These are phyloP conservation scores for Cercophora samala DNA, from an alignment of 495 filamentous ascomycete genomes.

Conservation along the genomic window DNA sequence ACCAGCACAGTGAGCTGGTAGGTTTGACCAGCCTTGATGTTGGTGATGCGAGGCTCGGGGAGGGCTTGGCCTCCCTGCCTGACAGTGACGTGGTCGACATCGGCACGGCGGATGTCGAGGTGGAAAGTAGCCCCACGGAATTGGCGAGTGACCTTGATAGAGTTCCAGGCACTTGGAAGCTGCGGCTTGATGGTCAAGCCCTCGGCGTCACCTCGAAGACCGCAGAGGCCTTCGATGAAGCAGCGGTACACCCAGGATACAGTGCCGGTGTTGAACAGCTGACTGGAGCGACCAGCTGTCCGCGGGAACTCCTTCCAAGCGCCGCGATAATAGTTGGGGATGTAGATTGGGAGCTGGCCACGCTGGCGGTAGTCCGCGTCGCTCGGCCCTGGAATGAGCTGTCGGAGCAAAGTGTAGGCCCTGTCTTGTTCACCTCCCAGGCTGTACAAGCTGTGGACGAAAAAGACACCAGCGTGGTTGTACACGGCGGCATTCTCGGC, in stretches of 20 bases:
- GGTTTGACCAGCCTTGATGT: conserved; percentile 38
- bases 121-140: conserved; percentile 53
- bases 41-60: conserved; percentile 38
- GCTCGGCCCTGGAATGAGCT: conserved; percentile 51
- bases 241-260: conserved; percentile 54
- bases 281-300: conserved; percentile 53
- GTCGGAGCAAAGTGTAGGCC: conserved; percentile 48
- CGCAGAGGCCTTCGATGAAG: conserved; percentile 54
- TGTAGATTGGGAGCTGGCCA: conserved; percentile 54
- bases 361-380: conserved; percentile 52
- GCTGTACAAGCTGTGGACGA: conserved; percentile 49
- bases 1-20: conserved; percentile 43
- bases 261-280: conserved; percentile 57
- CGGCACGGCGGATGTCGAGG: conserved; percentile 43
- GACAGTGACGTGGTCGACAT: conserved; percentile 44
- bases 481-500: conserved; percentile 57
- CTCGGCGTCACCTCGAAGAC: conserved; percentile 46
- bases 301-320: conserved; percentile 49
- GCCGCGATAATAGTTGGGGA: conserved; percentile 58
- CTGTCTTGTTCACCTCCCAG: conserved; percentile 48
- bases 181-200: conserved; percentile 48
- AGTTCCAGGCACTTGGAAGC: conserved; percentile 47
- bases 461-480: conserved; percentile 55
- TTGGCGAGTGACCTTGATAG: conserved; percentile 45
- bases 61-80: conserved; percentile 33